Conservation (phyloP, 2,329 filamentous ascomycete genomes). For the Cercospora sojina region DNA sequence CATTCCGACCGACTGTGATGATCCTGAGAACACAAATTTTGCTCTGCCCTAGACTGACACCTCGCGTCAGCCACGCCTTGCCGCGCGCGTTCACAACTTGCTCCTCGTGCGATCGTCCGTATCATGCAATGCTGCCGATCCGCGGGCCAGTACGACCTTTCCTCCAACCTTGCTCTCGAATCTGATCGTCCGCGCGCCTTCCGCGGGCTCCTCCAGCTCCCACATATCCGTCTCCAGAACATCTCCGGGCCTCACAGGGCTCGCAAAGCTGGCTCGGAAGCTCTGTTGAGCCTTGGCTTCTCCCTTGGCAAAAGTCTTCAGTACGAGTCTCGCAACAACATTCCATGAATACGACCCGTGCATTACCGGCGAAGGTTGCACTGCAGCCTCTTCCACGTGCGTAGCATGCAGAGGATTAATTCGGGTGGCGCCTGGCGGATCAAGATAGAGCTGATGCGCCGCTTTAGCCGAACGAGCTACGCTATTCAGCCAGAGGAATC, state of each 20-base stretch:
- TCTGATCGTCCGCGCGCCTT: slow-evolving; percentile 48
- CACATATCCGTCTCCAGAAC: slow-evolving; percentile 78
- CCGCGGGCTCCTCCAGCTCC: slow-evolving; percentile 52
- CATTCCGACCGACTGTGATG: not conserved
- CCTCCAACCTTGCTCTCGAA: slow-evolving; percentile 11
- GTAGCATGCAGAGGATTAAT: slow-evolving; percentile 81
- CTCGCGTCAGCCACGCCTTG: not conserved
- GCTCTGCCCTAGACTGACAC: not conserved
- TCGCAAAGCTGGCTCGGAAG: slow-evolving; percentile 83
- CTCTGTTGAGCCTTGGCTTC: slow-evolving; percentile 77
- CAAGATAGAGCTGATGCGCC: not conserved
- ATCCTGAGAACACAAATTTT: not conserved
- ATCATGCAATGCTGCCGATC: not conserved
- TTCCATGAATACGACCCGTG: slow-evolving; percentile 90
- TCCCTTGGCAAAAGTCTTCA: slow-evolving; percentile 69
- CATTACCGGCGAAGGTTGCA: slow-evolving; percentile 77
- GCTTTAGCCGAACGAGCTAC: not conserved
- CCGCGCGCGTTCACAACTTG: not conserved
- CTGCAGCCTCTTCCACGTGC: slow-evolving; percentile 72
- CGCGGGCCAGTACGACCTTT: slow-evolving; percentile 16
- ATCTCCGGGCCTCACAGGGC: slow-evolving; percentile 76
- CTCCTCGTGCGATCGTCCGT: not conserved
- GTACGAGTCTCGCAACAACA: slow-evolving; percentile 66
- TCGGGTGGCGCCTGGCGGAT: not conserved
- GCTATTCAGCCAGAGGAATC: no score